Evolutionary conservation across 345 rosid species (phyloP).

Genomic region (Schrenkiella parvula): DNA sequence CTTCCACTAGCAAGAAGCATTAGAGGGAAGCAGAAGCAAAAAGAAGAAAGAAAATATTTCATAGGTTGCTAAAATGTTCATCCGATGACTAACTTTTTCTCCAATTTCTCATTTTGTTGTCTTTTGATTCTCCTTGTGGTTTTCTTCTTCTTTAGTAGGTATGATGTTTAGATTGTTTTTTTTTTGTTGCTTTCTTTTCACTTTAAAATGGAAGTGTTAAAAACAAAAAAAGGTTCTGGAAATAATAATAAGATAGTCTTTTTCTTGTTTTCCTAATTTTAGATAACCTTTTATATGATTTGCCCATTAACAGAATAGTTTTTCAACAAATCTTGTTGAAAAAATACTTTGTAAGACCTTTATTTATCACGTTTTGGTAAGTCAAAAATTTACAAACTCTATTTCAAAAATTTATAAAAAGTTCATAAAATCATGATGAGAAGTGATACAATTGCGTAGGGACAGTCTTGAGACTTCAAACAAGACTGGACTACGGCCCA

Average conservation of each 20-base stretch:
- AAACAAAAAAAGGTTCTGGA: not conserved
- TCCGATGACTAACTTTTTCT: slow-evolving; percentile 5
- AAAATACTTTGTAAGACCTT: not conserved
- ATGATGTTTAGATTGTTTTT: not conserved
- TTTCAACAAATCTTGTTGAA: not conserved
- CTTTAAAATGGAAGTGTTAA: slow-evolving; percentile 21
- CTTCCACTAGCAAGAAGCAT: slow-evolving; percentile 55
- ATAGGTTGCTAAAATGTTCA: slow-evolving; percentile 9
- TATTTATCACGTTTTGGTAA: not conserved
- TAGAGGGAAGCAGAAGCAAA: slow-evolving; percentile 1
- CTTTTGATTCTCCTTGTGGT: not conserved
- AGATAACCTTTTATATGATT: no score
- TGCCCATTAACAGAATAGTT: not conserved
- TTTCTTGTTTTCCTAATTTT: not conserved
- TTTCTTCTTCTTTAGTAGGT: slow-evolving; percentile 2
- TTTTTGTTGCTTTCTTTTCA: not conserved
- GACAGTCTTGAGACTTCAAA: not conserved
- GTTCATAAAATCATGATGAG: no score
- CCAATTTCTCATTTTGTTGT: slow-evolving; percentile 22
- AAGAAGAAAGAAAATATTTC: not conserved
- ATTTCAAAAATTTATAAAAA: not conserved
- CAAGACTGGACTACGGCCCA: slow-evolving; percentile 17
- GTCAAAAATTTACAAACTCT: no score
- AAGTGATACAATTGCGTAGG: not conserved
- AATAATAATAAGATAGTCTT: not conserved